Evolutionary conservation across 805 yeast species (phyloP), one percentile per base, ranked within the genome.

Genomic region (Metschnikowia santaceciliae): DNA sequence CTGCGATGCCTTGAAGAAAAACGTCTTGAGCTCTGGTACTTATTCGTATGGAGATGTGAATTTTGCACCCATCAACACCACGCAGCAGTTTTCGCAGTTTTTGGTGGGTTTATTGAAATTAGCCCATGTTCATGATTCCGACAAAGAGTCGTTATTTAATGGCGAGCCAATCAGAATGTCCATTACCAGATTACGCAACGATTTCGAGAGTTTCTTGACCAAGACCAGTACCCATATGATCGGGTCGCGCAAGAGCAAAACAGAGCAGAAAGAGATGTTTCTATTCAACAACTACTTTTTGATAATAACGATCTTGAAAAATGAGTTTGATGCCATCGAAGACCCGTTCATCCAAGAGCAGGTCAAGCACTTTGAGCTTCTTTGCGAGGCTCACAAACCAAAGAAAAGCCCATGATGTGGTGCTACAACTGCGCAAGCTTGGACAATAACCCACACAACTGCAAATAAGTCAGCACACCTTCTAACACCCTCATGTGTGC

Each of bases 401-500:
- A 57, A 46, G 43, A 40, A 40, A 40, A 36, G 19, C 11, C 17
- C 20, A 10, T n/a, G 30, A 13, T 26, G 36, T 17, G n/a, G 32
- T 39, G 32, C 32, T 49, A 49, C 44, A 56, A 37, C 43, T 23
- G 53, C n/a, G 59, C 53, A 22, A 79, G 67, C 59, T 76, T 84
- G 19, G 96, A 86, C 42, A 90, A 70, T 72, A 94, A 75, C 6
- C 96, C 95, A 46, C 90, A 84, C 54, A 94, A 69, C 64, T 94
- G 99, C 53, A 94, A 71, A 64, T 86, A 86, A 0, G 96, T 83
- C 10, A 90, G 82, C 3, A 94, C 96, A 55, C 99, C 99, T 68
- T 94, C 98, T 45, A 94, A 72, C 1, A 94, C 84, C 54, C 97
- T 75, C 91, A 94, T 85, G 64, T 94, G 99, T 1, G 90, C 81